phyloP scores from a whole-genome alignment of 2,329 filamentous ascomycete species.

The Claviceps purpurea region DNA sequence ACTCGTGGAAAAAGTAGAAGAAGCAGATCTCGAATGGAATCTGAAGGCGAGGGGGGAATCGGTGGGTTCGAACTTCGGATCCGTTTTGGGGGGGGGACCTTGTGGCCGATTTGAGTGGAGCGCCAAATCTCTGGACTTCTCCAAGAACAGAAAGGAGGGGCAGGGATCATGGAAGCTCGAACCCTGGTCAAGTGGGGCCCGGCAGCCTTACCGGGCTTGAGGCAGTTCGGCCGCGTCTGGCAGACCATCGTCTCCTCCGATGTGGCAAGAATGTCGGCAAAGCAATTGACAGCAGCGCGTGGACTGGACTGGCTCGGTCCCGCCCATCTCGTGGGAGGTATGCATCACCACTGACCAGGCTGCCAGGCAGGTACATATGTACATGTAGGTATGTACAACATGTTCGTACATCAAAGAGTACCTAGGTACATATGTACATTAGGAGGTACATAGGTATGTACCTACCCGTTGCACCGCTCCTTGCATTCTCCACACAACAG shows the following conservation, averaged over 20 bases:
- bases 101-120: constrained; percentile 5
- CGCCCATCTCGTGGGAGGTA: background rate
- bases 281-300: background rate
- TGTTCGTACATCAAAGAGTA: no score
- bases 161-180: background rate
- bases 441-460: no score
- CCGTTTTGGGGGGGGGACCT: background rate
- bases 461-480: background rate
- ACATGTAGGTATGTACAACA: no score
- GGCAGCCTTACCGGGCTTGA: background rate
- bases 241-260: no score
- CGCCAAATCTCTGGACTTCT: background rate
- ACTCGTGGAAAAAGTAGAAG: background rate
- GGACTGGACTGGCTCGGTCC: background rate
- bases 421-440: no score
- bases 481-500: background rate
- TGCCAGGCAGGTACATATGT: background rate
- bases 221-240: background rate
- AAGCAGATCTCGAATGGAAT: background rate
- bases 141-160: background rate
- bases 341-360: background rate
- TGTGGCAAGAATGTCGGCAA: background rate
- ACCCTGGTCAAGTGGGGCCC: background rate
- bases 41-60: background rate
- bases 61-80: background rate